Conservation (phyloP, 1,139 yeast species). For the Yamadazyma pseudoaaseri region DNA sequence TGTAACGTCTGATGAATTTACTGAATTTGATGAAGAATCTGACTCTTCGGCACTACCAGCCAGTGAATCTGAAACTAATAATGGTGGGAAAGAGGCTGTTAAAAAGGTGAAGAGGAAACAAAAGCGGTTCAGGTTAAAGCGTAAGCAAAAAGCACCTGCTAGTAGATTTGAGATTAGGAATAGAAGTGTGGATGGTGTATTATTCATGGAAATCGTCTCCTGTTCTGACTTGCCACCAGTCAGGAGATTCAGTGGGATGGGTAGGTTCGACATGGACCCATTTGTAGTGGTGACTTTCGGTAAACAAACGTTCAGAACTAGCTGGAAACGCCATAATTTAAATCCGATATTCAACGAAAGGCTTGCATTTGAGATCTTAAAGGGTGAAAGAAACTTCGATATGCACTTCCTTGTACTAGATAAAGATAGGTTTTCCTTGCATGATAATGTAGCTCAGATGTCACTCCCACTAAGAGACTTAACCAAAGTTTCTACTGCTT, state of each 20-base stretch:
- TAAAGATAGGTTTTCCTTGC: constrained; percentile 77
- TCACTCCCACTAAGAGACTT: constrained; percentile 53
- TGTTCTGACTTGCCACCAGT: constrained; percentile 73
- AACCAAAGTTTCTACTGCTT: constrained; percentile 22
- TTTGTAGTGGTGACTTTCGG: constrained; percentile 92
- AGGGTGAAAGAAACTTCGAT: constrained; percentile 63
- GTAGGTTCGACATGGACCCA: constrained; percentile 90
- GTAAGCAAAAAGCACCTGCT: constrained; percentile 8
- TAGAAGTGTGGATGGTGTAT: constrained; percentile 62
- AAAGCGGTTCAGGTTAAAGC: constrained; percentile 9
- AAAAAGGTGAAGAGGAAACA: background rate
- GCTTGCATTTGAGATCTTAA: constrained; percentile 72
- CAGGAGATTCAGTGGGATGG: constrained; percentile 58
- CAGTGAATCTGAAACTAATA: constrained; percentile 4
- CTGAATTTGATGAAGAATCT: constrained; percentile 9
- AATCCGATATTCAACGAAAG: constrained; percentile 83
- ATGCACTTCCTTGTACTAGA: constrained; percentile 76
- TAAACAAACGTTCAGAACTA: constrained; percentile 80
- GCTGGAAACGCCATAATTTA: constrained; percentile 79
- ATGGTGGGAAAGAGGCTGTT: constrained; percentile 3
- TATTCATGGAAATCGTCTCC: constrained; percentile 71
- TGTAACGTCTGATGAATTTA: constrained; percentile 15
- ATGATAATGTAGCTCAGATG: constrained; percentile 76
- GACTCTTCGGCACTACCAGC: constrained; percentile 4
- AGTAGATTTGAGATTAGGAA: constrained; percentile 32